phyloP scores from a whole-genome alignment of 768 basidiomycete species.

The Lactarius sanguifluus region DNA sequence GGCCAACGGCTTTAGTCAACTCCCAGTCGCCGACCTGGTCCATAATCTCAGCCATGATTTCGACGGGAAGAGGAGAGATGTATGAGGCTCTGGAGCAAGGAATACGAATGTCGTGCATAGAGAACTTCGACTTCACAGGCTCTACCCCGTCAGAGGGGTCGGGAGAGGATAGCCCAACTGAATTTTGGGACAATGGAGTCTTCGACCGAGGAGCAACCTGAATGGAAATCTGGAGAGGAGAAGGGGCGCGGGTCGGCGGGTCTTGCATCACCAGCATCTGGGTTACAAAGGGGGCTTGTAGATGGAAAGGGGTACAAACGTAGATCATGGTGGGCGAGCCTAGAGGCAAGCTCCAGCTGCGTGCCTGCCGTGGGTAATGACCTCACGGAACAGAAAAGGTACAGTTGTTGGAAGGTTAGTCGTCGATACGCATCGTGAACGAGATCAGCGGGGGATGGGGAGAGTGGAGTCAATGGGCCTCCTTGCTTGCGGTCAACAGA shows the following conservation, averaged over 20 bases:
- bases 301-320: conserved; percentile 65
- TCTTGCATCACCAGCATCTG: conserved; percentile 12
- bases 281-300: conserved; percentile 31
- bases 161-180: background rate
- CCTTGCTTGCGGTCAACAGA: background rate
- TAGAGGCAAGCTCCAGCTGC: conserved; percentile 62
- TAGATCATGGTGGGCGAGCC: conserved; percentile 73
- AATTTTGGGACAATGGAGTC: background rate
- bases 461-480: conserved; percentile 5
- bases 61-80: conserved; percentile 65
- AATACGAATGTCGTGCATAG: conserved; percentile 31
- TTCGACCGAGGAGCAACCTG: background rate
- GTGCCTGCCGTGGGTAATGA: conserved; percentile 65
- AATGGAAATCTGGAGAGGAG: background rate
- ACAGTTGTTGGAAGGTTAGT: conserved; percentile 63
- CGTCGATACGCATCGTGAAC: conserved; percentile 70
- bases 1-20: conserved; percentile 70
- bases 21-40: conserved; percentile 85
- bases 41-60: conserved; percentile 74
- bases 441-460: conserved; percentile 37
- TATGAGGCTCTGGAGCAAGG: conserved; percentile 8
- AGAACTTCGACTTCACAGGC: background rate
- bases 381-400: conserved; percentile 73
- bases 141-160: background rate
- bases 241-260: background rate